phyloP scores from a whole-genome alignment of 805 yeast species.

The Lachancea kluyveri region DNA sequence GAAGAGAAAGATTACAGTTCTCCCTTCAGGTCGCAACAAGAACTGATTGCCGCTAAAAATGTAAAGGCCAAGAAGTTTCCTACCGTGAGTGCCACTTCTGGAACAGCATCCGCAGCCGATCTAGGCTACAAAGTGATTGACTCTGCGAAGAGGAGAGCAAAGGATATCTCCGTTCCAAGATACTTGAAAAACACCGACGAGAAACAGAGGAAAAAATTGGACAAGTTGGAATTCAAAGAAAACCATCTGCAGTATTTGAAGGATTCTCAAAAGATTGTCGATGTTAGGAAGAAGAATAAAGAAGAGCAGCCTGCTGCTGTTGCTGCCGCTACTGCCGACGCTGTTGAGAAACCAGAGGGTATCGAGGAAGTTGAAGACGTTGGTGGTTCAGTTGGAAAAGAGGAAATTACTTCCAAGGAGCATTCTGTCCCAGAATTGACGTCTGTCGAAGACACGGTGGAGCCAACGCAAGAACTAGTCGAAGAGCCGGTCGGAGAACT shows the following conservation, averaged over 20 bases:
- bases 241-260: slow-evolving; percentile 16
- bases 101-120: slow-evolving; percentile 16
- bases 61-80: slow-evolving; percentile 20
- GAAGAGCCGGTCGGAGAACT: slow-evolving; percentile 1
- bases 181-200: slow-evolving; percentile 23
- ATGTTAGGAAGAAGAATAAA: slow-evolving; percentile 5
- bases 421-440: no score
- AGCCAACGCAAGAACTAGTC: neutral
- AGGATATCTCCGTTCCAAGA: slow-evolving; percentile 27
- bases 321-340: no score
- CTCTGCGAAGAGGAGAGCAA: slow-evolving; percentile 18
- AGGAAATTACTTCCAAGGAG: no score
- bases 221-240: slow-evolving; percentile 20
- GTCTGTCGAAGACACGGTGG: neutral
- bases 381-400: slow-evolving; percentile 2
- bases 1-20: slow-evolving; percentile 11
- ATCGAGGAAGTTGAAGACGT: slow-evolving; percentile 3
- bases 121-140: slow-evolving; percentile 22
- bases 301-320: slow-evolving; percentile 4
- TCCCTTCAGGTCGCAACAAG: slow-evolving; percentile 16
- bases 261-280: slow-evolving; percentile 19
- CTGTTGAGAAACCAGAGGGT: slow-evolving; percentile 2
- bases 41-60: slow-evolving; percentile 12
- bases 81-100: slow-evolving; percentile 25
- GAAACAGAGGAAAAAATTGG: slow-evolving; percentile 19